Percentiles rank a stretch among this genome's conserved stretches.
Evolutionary conservation across 2,329 filamentous ascomycete species (phyloP).

Genomic region (Sporothrix variecibatus): DNA sequence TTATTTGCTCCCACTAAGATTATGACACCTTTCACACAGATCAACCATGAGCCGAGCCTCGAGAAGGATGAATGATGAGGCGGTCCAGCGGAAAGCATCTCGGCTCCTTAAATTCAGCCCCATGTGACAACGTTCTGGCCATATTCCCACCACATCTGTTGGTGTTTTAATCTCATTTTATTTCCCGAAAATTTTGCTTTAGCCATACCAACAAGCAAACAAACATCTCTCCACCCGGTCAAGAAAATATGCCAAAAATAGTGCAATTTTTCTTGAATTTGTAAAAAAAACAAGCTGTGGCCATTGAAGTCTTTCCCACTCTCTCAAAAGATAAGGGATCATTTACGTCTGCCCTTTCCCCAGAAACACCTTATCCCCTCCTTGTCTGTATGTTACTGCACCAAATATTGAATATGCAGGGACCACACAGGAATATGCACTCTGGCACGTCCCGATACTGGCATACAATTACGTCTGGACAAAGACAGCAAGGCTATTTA

Average conservation of each 20-base stretch:
- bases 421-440: conserved; percentile 10
- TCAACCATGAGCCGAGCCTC: not conserved
- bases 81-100: not conserved
- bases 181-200: not conserved
- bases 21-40: not conserved
- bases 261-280: no score
- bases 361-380: not conserved
- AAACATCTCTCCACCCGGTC: not conserved
- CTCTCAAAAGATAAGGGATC: not conserved
- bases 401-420: conserved; percentile 7
- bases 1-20: not conserved
- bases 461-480: not conserved
- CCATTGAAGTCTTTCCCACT: no score
- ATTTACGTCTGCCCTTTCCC: not conserved
- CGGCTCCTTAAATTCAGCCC: not conserved
- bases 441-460: conserved; percentile 16
- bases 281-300: no score
- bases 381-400: not conserved
- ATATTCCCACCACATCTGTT: not conserved
- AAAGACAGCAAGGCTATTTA: not conserved
- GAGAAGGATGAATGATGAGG: not conserved
- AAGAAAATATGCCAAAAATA: not conserved
- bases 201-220: not conserved
- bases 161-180: not conserved
- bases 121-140: not conserved